phyloP scores from a whole-genome alignment of 2,329 filamentous ascomycete genomes.

The Clarireedia homoeocarpa region DNA sequence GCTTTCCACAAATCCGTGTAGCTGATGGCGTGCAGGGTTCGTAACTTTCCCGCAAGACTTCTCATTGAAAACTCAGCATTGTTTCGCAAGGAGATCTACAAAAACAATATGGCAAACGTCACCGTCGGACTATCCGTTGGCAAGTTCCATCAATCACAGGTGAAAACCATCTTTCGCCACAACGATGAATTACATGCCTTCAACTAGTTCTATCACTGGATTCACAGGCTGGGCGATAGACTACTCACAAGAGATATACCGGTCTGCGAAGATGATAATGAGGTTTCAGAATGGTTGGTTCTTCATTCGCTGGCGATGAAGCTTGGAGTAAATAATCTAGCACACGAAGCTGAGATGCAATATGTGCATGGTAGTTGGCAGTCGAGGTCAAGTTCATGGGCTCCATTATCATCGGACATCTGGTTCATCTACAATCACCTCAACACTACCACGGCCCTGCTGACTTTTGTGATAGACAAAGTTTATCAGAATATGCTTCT shows the following conservation, averaged over 20 bases:
- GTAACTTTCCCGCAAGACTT: background rate
- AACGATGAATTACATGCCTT: constrained; percentile 1
- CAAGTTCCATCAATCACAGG: background rate
- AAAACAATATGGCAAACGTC: background rate
- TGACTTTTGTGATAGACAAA: background rate
- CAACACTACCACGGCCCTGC: background rate
- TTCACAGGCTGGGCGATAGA: background rate
- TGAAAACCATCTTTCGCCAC: background rate
- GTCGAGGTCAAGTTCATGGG: background rate
- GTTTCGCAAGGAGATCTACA: background rate
- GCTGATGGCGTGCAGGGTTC: no score
- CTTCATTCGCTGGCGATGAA: background rate
- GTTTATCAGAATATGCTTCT: background rate
- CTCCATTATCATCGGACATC: background rate
- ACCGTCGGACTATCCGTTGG: background rate
- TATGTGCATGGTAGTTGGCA: background rate
- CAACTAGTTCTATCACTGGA: constrained; percentile 1
- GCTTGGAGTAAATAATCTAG: background rate
- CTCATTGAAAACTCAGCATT: background rate
- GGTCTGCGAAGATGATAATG: background rate
- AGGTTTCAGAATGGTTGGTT: constrained; percentile 3
- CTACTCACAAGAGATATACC: background rate
- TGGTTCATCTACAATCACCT: background rate
- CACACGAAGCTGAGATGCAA: background rate
- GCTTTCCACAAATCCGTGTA: no score